phyloP scores from a whole-genome alignment of 2,329 filamentous ascomycete species.

The Davidsoniella neocaledoniae region DNA sequence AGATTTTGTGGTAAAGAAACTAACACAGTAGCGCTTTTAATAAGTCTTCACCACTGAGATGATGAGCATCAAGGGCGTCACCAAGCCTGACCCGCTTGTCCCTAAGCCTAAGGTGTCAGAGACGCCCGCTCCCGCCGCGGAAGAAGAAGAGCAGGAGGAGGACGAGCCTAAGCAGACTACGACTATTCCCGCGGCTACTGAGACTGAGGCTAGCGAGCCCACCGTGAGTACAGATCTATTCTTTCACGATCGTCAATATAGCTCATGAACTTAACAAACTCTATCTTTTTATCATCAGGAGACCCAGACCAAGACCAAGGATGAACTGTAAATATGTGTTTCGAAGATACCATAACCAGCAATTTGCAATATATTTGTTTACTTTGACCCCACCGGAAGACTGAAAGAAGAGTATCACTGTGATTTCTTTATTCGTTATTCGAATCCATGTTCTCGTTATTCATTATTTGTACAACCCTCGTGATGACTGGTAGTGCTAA shows the following conservation, averaged over 20 bases:
- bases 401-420: too few species aligned
- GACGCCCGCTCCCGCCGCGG: constrained; percentile 16
- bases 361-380: too few species aligned
- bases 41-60: constrained; percentile 83
- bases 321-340: constrained; percentile 13
- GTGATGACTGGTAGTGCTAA: constrained; percentile 15
- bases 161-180: constrained; percentile 12
- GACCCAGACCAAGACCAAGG: constrained; percentile 10
- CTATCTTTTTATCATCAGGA: constrained; percentile 7
- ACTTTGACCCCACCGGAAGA: not conserved
- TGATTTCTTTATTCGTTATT: not conserved
- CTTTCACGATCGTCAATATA: constrained; percentile 8
- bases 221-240: constrained; percentile 10
- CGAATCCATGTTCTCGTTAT: not conserved
- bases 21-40: constrained; percentile 12
- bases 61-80: constrained; percentile 63
- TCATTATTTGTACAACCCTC: not conserved
- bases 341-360: constrained; percentile 4
- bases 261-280: constrained; percentile 2
- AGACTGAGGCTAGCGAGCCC: not conserved
- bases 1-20: not conserved
- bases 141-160: constrained; percentile 11
- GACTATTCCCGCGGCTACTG: constrained; percentile 3
- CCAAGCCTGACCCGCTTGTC: constrained; percentile 28
- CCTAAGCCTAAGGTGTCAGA: constrained; percentile 23